These are phyloP conservation scores for Trichoderma oligosporum DNA, from an alignment of 2,329 filamentous ascomycete species.

Conservation along the genomic window DNA sequence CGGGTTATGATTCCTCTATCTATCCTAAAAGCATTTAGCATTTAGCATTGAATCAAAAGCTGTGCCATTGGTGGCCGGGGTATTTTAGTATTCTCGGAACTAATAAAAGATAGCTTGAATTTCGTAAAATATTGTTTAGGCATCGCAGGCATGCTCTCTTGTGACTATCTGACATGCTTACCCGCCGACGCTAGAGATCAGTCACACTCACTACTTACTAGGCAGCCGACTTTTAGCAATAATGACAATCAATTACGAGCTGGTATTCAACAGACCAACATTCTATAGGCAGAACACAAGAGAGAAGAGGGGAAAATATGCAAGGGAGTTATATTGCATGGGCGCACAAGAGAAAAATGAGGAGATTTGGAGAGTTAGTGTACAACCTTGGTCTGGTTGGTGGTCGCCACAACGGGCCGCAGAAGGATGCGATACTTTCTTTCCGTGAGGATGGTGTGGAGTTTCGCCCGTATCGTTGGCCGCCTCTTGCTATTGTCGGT, in stretches of 20 bases:
- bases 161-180: slow-evolving; percentile 27
- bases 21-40: too few species aligned
- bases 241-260: neutral
- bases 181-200: slow-evolving; percentile 30
- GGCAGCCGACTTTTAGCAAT: neutral
- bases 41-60: too few species aligned
- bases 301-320: neutral
- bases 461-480: neutral
- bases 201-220: slow-evolving; percentile 22
- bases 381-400: slow-evolving; percentile 21
- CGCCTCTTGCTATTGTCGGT: neutral
- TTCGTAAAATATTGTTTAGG: too few species aligned
- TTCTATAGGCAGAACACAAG: slow-evolving; percentile 4
- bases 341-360: neutral
- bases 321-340: neutral
- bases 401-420: slow-evolving; percentile 30
- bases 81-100: too few species aligned
- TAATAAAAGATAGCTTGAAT: too few species aligned
- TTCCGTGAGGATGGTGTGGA: slow-evolving; percentile 4
- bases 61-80: too few species aligned
- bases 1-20: too few species aligned
- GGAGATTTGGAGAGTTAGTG: neutral
- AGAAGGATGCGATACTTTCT: slow-evolving; percentile 19
- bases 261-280: neutral
- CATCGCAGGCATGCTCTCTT: slow-evolving; percentile 19